These are phyloP conservation scores for Epichloe amarillans DNA, from an alignment of 2,329 filamentous ascomycete genomes.

Conservation along the genomic window DNA sequence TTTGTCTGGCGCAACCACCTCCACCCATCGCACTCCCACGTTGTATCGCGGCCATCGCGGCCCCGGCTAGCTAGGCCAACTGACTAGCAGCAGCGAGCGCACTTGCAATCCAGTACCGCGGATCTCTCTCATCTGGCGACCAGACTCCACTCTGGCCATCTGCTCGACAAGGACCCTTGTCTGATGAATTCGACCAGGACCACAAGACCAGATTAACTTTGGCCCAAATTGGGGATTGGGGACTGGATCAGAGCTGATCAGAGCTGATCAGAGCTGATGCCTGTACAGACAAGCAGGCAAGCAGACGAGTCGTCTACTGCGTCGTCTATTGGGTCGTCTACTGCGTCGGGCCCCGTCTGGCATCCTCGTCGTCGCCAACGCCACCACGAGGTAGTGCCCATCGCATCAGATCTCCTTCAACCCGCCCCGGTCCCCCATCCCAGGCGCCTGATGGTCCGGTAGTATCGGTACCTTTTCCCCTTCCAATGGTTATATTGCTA, in stretches of 20 bases:
- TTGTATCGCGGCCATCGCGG: slow-evolving; percentile 8
- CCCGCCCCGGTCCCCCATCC: slow-evolving; percentile 8
- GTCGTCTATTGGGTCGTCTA: too few relatives aligned
- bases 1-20: slow-evolving; percentile 1
- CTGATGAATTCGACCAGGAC: background rate
- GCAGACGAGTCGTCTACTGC: too few relatives aligned
- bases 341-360: background rate
- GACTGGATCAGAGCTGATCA: too few relatives aligned
- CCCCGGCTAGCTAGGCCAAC: slow-evolving; percentile 7
- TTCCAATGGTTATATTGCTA: slow-evolving; percentile 8
- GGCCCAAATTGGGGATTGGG: background rate
- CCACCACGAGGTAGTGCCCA: slow-evolving; percentile 21
- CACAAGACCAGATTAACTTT: background rate
- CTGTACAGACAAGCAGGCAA: too few relatives aligned
- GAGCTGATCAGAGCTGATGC: too few relatives aligned
- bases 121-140: slow-evolving; percentile 13
- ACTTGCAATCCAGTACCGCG: slow-evolving; percentile 21
- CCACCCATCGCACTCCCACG: slow-evolving; percentile 8
- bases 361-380: slow-evolving; percentile 13
- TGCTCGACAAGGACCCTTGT: slow-evolving; percentile 6
- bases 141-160: slow-evolving; percentile 11
- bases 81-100: slow-evolving; percentile 10
- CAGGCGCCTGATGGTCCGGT: slow-evolving; percentile 4
- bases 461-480: slow-evolving; percentile 7
- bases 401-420: slow-evolving; percentile 21